Evolutionary conservation across 2,329 filamentous ascomycete genomes (phyloP).

Genomic region (Alternaria novae-zelandiae): DNA sequence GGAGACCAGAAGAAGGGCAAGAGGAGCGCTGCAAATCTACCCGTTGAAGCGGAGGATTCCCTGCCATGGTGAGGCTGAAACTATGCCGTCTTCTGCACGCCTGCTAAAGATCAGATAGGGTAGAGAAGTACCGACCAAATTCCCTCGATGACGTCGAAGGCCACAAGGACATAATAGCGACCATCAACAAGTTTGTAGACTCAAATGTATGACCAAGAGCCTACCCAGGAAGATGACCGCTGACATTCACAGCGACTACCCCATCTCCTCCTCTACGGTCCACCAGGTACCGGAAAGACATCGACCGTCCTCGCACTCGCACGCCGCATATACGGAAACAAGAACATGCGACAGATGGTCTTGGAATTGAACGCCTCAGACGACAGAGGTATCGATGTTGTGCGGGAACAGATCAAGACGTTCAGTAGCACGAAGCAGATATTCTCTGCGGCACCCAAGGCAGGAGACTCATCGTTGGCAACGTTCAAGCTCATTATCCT

Average conservation of each 20-base stretch:
- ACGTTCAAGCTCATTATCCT: conserved; percentile 95
- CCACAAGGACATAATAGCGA: conserved; percentile 95
- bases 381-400: conserved; percentile 96
- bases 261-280: conserved; percentile 94
- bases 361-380: conserved; percentile 97
- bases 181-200: conserved; percentile 97
- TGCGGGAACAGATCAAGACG: conserved; percentile 96
- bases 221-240: not conserved
- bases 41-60: conserved; percentile 91
- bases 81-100: rapidly evolving
- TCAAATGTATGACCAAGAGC: conserved; percentile 66
- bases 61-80: conserved; percentile 75
- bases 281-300: conserved; percentile 96
- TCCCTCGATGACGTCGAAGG: conserved; percentile 92
- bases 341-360: conserved; percentile 98
- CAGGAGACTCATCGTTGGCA: conserved; percentile 63
- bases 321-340: conserved; percentile 86
- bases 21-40: conserved; percentile 87
- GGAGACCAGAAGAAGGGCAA: conserved; percentile 86
- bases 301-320: conserved; percentile 94
- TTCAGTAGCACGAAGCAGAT: conserved; percentile 99
- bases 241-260: conserved; percentile 69
- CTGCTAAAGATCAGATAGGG: conserved; percentile 60
- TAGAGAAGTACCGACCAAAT: conserved; percentile 94
- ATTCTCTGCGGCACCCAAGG: conserved; percentile 69